Evolutionary conservation across 176 grass and related monocot genomes (phyloP), one percentile per base, ranked within the genome.

Genomic region (Carex littledalei): DNA sequence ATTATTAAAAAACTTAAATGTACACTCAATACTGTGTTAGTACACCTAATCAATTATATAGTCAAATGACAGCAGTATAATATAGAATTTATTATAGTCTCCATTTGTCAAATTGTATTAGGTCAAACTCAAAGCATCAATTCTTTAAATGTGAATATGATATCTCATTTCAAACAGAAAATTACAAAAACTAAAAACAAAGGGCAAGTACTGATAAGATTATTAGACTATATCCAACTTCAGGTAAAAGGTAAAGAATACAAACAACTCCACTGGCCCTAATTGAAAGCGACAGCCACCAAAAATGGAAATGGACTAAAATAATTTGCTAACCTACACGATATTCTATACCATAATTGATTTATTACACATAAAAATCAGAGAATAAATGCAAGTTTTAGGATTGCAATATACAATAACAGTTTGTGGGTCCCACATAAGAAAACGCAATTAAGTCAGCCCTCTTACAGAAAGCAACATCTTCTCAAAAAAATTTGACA

Each of bases 381-480:
- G 54, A 83, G 35, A 26, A 32, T 32, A 52, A 83, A 22, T 64
- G 61, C 61, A 21, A 83, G 59, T 83, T 65, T 83, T 18, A 49
- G 58, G 16, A 52, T 76, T 15, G 17, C 35, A 43, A 71, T 52
- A 26, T 47, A 77, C 18, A 63, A 67, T 47, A 83, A 65, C 31
- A 65, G 61, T 43, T 49, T 67, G 20, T 83, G 41, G 81, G 62
- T 55, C 21, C 74, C 81, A 76, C 41, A 32, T n/a, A 37, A 63
- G 26, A 56, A 59, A 80, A 14, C 22, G 54, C 11, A 59, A 80
- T 58, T 59, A 64, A 64, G 60, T 43, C 26, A 58, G 16, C 35
- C 55, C n/a, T 63, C 39, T 81, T 67, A 29, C 20, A 67, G 81
- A 83, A 83, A 83, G 81, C 81, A 83, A 67, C 62, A 53, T 50